Conservation (phyloP, 75 land plant genomes). For the Larix kaempferi region DNA sequence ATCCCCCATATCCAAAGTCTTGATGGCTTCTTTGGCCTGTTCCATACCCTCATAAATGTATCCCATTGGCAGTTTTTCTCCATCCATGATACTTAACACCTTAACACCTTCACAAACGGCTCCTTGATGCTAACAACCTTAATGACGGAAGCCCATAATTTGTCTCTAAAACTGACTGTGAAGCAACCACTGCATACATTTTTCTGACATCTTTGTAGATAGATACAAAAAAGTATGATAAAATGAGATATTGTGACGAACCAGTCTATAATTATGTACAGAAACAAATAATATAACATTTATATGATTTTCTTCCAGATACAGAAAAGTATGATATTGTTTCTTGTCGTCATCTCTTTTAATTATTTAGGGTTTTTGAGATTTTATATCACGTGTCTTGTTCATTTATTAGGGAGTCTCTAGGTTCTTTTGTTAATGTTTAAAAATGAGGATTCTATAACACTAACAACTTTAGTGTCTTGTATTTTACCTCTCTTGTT, state of each 20-base stretch:
- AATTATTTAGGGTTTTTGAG: not conserved
- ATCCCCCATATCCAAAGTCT: no score
- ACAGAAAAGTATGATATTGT: not conserved
- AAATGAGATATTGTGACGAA: not conserved
- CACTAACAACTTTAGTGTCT: not conserved
- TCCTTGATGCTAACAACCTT: not conserved
- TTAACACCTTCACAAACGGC: not conserved
- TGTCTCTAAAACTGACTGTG: no score
- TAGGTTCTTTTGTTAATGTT: not conserved
- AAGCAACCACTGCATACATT: no score
- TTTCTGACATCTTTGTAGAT: not conserved
- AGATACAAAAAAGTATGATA: not conserved
- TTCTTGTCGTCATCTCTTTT: not conserved
- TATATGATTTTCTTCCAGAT: not conserved
- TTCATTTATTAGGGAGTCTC: not conserved
- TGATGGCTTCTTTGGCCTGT: no score
- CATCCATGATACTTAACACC: no score
- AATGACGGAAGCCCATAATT: not conserved
- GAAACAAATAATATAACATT: not conserved
- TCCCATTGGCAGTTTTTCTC: no score
- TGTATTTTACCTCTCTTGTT: not conserved
- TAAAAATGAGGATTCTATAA: not conserved
- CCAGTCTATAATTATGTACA: not conserved
- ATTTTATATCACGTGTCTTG: not conserved
- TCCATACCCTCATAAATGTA: no score